phyloP scores from a whole-genome alignment of 2,329 filamentous ascomycete species.

The Cryphonectria radicalis region DNA sequence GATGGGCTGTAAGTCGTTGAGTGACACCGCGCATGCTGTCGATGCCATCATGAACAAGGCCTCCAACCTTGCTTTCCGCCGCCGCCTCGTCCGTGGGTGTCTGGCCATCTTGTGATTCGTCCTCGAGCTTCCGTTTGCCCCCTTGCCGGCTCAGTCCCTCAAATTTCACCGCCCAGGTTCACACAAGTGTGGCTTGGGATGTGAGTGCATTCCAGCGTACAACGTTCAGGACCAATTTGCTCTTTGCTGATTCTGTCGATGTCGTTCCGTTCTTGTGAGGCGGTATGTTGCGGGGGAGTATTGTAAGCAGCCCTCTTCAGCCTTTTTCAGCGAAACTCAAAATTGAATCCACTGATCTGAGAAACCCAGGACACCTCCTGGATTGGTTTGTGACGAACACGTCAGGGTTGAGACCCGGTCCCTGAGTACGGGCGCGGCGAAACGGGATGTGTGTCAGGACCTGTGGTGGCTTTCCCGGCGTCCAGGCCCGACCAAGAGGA shows the following conservation, averaged over 20 bases:
- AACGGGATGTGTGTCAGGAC: slow-evolving; percentile 14
- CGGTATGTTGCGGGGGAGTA: neutral
- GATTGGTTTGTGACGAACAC: neutral
- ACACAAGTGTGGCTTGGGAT: neutral
- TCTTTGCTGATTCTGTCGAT: neutral
- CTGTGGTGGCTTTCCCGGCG: neutral
- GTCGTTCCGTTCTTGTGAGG: neutral
- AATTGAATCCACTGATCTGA: neutral
- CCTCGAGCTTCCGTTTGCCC: neutral
- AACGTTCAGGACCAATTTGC: too few relatives aligned
- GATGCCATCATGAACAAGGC: slow-evolving; percentile 33
- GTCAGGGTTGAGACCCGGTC: slow-evolving; percentile 1
- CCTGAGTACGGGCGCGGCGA: slow-evolving; percentile 4
- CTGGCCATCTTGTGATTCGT: slow-evolving; percentile 17
- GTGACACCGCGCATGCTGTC: slow-evolving; percentile 38
- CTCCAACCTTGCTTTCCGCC: slow-evolving; percentile 21
- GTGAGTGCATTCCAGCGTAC: neutral
- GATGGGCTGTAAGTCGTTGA: slow-evolving; percentile 48
- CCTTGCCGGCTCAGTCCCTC: neutral
- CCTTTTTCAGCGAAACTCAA: neutral
- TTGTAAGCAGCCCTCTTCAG: neutral
- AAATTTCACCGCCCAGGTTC: neutral
- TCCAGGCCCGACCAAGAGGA: neutral
- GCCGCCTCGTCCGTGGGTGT: slow-evolving; percentile 18
- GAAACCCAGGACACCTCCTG: neutral